phyloP scores from a whole-genome alignment of 139 green algal species.

The Limnomonas spitsbergensis region DNA sequence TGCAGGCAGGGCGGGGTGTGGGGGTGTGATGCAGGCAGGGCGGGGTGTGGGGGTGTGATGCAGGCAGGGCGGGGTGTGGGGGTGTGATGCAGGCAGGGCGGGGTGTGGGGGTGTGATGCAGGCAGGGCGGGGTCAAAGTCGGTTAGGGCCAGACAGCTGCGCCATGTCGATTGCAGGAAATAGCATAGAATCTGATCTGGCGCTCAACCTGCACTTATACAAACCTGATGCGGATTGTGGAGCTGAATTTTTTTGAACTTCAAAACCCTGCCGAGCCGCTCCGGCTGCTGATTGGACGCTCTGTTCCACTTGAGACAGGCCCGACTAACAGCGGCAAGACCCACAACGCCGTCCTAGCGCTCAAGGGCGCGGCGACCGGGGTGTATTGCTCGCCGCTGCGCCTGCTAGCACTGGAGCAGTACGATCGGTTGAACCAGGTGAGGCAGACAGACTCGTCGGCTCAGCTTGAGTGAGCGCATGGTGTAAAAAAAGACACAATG shows the following conservation, averaged over 20 bases:
- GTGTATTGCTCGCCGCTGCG: constrained; percentile 90
- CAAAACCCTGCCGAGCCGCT: background rate
- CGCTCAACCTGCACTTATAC: too few species aligned
- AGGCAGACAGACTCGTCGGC: too few species aligned
- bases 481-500: background rate
- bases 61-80: too few species aligned
- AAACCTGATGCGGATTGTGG: background rate
- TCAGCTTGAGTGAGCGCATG: background rate
- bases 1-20: too few species aligned
- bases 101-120: too few species aligned
- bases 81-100: too few species aligned
- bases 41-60: too few species aligned
- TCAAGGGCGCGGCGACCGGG: constrained; percentile 61
- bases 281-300: background rate
- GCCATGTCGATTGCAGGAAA: background rate
- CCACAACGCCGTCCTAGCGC: constrained; percentile 71
- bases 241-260: background rate
- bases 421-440: constrained; percentile 20
- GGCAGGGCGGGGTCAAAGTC: too few species aligned
- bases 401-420: constrained; percentile 90
- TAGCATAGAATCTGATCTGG: constrained; percentile 1
- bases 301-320: constrained; percentile 33
- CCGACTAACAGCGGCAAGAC: constrained; percentile 98
- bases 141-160: too few species aligned
- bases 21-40: too few species aligned